Conservation (phyloP, 2,329 filamentous ascomycete species). For the Talaromyces sp. region DNA sequence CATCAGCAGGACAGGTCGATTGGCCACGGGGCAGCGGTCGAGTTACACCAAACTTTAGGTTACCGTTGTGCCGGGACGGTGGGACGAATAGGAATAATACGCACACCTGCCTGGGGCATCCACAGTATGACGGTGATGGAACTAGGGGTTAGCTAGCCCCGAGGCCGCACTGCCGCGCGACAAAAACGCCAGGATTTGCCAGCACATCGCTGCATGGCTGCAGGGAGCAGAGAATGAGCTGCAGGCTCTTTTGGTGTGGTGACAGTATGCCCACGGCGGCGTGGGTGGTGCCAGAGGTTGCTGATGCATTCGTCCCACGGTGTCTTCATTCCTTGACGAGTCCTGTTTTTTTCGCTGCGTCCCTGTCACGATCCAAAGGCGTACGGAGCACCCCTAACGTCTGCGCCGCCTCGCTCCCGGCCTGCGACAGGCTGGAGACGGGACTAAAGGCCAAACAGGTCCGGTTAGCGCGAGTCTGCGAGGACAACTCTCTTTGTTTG, state of each 20-base stretch:
- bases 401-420: background rate
- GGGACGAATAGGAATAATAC: constrained; percentile 12
- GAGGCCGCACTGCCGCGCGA: constrained; percentile 14
- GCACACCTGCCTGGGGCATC: constrained; percentile 6
- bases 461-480: constrained; percentile 8
- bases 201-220: constrained; percentile 20
- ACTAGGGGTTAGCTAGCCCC: constrained; percentile 6
- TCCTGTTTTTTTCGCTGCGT: background rate
- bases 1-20: constrained; percentile 13
- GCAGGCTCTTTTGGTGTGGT: background rate
- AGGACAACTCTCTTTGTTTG: constrained; percentile 10
- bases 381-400: background rate
- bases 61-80: constrained; percentile 14
- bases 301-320: background rate
- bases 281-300: background rate
- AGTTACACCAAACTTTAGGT: constrained; percentile 11
- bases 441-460: background rate
- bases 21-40: constrained; percentile 4
- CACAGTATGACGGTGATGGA: constrained; percentile 11
- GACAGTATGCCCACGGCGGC: background rate
- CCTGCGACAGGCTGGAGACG: background rate
- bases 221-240: background rate
- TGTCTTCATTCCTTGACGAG: background rate
- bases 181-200: constrained; percentile 15
- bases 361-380: background rate